These are phyloP conservation scores for Dichotomocladium elegans DNA, from an alignment of 371 early-diverging fungal species.

Conservation along the genomic window DNA sequence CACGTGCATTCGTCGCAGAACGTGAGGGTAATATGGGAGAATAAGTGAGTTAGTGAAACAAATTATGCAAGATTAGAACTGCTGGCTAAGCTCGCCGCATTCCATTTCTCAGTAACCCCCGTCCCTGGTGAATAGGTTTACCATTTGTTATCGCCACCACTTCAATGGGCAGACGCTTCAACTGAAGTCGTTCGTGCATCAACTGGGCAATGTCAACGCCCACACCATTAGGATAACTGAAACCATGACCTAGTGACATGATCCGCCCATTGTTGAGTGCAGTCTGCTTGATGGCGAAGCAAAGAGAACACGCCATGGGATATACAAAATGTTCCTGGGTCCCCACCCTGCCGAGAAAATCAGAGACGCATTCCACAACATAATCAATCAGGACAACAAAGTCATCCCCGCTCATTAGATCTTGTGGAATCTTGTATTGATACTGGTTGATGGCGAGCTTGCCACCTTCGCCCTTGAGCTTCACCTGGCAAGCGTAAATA, in stretches of 20 bases:
- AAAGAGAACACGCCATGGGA: slow-evolving; percentile 46
- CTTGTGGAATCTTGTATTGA: slow-evolving; percentile 79
- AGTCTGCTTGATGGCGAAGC: slow-evolving; percentile 46
- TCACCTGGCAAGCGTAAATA: slow-evolving; percentile 48
- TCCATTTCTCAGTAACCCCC: neutral
- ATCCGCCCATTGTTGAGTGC: slow-evolving; percentile 34
- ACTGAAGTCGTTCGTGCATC: slow-evolving; percentile 35
- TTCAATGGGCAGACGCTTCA: slow-evolving; percentile 40
- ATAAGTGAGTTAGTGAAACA: too few relatives aligned
- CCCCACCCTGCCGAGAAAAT: slow-evolving; percentile 41
- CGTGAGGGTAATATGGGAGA: too few relatives aligned
- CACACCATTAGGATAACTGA: slow-evolving; percentile 41
- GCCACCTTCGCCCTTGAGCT: slow-evolving; percentile 44
- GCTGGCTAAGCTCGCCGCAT: neutral
- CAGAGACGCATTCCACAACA: slow-evolving; percentile 68
- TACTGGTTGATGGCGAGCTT: slow-evolving; percentile 48
- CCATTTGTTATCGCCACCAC: slow-evolving; percentile 68
- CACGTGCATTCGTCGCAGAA: too few relatives aligned
- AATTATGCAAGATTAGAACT: too few relatives aligned
- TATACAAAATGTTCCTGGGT: slow-evolving; percentile 46
- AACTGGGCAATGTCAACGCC: slow-evolving; percentile 44
- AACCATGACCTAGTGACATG: slow-evolving; percentile 35
- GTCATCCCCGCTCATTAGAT: slow-evolving; percentile 64
- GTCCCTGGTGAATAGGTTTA: slow-evolving; percentile 34
- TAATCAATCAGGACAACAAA: slow-evolving; percentile 77